Percentiles rank a stretch among this genome's conserved stretches.
phyloP scores from a whole-genome alignment of 257 asterid genomes.

The Catharanthus roseus region DNA sequence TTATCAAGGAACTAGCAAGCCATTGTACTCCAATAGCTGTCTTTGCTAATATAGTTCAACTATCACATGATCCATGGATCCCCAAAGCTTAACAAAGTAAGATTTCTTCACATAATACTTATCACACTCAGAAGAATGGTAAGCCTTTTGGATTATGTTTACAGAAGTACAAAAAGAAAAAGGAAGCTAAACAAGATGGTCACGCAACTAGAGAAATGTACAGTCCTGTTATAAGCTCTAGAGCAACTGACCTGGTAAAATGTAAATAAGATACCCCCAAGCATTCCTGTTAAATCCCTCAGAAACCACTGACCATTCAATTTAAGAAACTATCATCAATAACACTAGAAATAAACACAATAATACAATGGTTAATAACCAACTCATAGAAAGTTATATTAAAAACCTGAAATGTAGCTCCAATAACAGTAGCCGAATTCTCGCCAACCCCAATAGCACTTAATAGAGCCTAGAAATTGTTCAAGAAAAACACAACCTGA shows the following conservation, averaged over 20 bases:
- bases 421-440: slow-evolving; percentile 89
- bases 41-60: not conserved
- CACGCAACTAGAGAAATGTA: not conserved
- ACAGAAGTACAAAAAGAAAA: not conserved
- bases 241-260: slow-evolving; percentile 64
- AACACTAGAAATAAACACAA: not conserved
- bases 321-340: slow-evolving; percentile 5
- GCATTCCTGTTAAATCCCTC: slow-evolving; percentile 96
- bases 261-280: slow-evolving; percentile 86
- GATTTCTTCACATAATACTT: not conserved
- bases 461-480: slow-evolving; percentile 65
- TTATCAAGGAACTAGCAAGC: not conserved
- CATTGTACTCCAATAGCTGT: not conserved
- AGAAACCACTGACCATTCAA: slow-evolving; percentile 73
- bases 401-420: slow-evolving; percentile 91
- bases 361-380: slow-evolving; percentile 1
- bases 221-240: not conserved
- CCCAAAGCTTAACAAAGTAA: not conserved
- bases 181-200: not conserved
- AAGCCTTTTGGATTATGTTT: not conserved
- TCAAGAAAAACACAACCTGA: not conserved
- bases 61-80: not conserved
- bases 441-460: slow-evolving; percentile 99
- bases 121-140: not conserved
- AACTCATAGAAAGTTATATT: not conserved